Conservation (phyloP, 148 eudicot genomes). For the Amaranthus palmeri region DNA sequence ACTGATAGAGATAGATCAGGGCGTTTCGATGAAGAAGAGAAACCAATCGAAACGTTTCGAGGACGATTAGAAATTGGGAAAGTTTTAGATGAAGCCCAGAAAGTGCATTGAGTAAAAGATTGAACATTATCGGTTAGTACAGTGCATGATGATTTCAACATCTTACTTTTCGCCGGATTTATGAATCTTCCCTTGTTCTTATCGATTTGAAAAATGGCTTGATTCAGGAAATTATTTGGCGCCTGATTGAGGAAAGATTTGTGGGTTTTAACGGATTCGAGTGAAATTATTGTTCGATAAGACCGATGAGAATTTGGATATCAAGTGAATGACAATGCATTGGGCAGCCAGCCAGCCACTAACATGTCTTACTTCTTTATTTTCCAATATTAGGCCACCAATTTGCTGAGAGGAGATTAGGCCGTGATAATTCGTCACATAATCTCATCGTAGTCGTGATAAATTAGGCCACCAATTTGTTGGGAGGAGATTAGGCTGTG, state of each 20-base stretch:
- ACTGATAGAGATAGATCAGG: constrained; percentile 26
- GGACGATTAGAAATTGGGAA: constrained; percentile 6
- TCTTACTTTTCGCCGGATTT: background rate
- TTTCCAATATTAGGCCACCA: too few relatives aligned
- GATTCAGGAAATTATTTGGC: background rate
- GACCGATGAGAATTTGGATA: constrained; percentile 3
- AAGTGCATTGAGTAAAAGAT: constrained; percentile 35
- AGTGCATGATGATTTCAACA: constrained; percentile 39
- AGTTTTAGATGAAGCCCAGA: constrained; percentile 25
- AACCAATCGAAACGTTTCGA: constrained; percentile 21
- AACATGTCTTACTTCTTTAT: too few relatives aligned
- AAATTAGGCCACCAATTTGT: too few relatives aligned
- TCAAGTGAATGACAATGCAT: too few relatives aligned
- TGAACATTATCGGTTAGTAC: constrained; percentile 29
- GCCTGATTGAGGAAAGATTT: background rate
- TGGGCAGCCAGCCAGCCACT: too few relatives aligned
- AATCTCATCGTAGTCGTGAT: too few relatives aligned
- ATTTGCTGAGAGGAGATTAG: too few relatives aligned
- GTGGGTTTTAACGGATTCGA: background rate
- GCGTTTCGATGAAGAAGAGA: constrained; percentile 20
- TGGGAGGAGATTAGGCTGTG: too few relatives aligned
- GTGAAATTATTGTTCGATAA: constrained; percentile 8
- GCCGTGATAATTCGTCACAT: too few relatives aligned
- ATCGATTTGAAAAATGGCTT: background rate
- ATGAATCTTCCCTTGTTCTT: background rate